phyloP scores from a whole-genome alignment of 139 green algal species.

The Pycnococcus provasolii region DNA sequence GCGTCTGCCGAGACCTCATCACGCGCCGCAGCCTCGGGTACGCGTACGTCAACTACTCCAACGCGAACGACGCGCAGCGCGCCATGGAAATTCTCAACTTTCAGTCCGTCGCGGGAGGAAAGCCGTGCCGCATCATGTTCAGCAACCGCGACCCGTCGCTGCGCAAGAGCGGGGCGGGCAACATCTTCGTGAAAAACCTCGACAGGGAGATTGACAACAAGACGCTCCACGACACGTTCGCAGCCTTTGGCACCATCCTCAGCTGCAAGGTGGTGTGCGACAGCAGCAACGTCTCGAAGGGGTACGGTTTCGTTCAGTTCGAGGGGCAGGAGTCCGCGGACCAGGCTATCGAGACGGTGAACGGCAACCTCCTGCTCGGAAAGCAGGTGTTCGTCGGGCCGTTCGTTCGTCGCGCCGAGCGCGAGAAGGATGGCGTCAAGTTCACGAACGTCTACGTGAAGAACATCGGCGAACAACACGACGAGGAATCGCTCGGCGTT shows the following conservation, averaged over 20 bases:
- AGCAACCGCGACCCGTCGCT: slow-evolving; percentile 38
- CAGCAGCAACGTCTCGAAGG: slow-evolving; percentile 31
- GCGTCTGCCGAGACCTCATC: slow-evolving; percentile 44
- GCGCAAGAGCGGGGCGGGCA: slow-evolving; percentile 37
- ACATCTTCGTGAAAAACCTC: slow-evolving; percentile 58
- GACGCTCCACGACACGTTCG: slow-evolving; percentile 47
- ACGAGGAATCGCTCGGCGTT: slow-evolving; percentile 34
- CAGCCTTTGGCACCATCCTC: slow-evolving; percentile 40
- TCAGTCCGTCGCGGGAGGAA: slow-evolving; percentile 29
- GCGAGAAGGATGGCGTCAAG: slow-evolving; percentile 12
- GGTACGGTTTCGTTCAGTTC: slow-evolving; percentile 51
- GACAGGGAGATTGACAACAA: slow-evolving; percentile 50
- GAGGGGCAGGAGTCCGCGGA: slow-evolving; percentile 38
- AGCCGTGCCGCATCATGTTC: slow-evolving; percentile 46
- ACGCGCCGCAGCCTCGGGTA: slow-evolving; percentile 43
- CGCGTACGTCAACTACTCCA: slow-evolving; percentile 49
- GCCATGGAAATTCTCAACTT: slow-evolving; percentile 47
- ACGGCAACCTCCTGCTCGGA: slow-evolving; percentile 44
- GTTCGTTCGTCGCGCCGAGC: slow-evolving; percentile 36
- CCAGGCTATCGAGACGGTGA: slow-evolving; percentile 48
- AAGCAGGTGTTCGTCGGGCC: slow-evolving; percentile 41
- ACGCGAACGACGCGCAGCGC: slow-evolving; percentile 28
- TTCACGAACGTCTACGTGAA: slow-evolving; percentile 49
- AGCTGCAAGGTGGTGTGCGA: slow-evolving; percentile 43
- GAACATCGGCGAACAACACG: slow-evolving; percentile 36